Conservation (phyloP, 2,329 filamentous ascomycete genomes). For the Aspergillus spinulosporus region DNA sequence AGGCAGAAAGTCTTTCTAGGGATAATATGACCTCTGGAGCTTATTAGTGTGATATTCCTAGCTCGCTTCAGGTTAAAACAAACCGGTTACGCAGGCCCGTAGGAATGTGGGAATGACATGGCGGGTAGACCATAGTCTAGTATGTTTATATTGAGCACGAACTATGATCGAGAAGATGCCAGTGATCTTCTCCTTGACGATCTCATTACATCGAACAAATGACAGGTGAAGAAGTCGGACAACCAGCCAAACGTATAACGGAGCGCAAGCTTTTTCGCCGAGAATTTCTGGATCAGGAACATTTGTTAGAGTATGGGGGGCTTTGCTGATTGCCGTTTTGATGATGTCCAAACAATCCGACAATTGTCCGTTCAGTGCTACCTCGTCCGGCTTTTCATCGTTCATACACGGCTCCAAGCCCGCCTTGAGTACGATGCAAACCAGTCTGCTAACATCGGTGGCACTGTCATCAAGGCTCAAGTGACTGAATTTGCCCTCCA, state of each 20-base stretch:
- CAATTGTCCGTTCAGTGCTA: constrained; percentile 40
- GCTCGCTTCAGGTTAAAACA: constrained; percentile 21
- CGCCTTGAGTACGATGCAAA: constrained; percentile 79
- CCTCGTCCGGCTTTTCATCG: constrained; percentile 64
- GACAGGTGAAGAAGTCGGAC: constrained; percentile 54
- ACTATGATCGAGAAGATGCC: constrained; percentile 37
- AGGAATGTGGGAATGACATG: constrained; percentile 35
- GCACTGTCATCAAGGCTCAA: constrained; percentile 63
- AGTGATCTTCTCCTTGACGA: constrained; percentile 43
- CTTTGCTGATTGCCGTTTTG: constrained; percentile 70
- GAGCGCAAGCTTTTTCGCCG: constrained; percentile 49
- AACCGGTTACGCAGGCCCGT: constrained; percentile 40
- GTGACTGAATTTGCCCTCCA: constrained; percentile 49
- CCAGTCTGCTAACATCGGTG: constrained; percentile 78
- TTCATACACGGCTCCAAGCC: constrained; percentile 61
- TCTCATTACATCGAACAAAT: constrained; percentile 42
- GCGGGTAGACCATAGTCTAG: constrained; percentile 30
- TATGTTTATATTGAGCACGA: constrained; percentile 35
- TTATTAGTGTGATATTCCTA: constrained; percentile 20
- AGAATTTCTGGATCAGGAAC: constrained; percentile 61
- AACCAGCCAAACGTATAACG: constrained; percentile 56
- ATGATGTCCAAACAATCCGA: constrained; percentile 77
- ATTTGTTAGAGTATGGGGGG: constrained; percentile 66
- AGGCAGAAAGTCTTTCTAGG: constrained; percentile 37
- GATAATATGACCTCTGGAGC: constrained; percentile 47